Evolutionary conservation across 768 basidiomycete species (phyloP), one percentile per base, ranked within the genome.

Genomic region (Leccinum obscurum): DNA sequence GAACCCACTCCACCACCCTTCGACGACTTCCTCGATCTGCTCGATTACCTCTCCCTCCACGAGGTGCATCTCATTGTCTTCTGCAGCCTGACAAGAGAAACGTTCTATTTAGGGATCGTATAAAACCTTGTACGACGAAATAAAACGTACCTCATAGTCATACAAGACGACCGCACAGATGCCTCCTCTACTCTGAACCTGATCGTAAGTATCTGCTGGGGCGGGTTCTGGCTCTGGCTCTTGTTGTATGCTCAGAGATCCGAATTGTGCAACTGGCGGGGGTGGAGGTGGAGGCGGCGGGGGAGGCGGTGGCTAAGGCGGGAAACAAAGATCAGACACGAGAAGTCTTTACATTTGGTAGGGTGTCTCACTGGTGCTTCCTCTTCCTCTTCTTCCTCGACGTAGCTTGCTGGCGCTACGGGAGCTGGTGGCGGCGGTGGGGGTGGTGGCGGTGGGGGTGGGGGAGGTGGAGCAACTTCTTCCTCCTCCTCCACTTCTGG

Each of bases 1-100:
- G 53, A 85, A 78, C 22, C 93, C 95, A 59, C 79, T 83, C 95
- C 95, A 97, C 95, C 95, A 98, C 6, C 92, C 91, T 65, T 92
- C 90, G 64, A 89, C 92, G 15, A 92, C 74, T 73, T 92, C 86
- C 73, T 94, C 91, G 52, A 96, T 85, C 63, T 90, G 84, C 58
- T 89, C 85, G 53, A 97, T 85, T 37, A 87, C 74, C 68, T 95
- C 92, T 50, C 93, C 92, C 72, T 96, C 94, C 1, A 77, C 64
- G 24, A 97, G 80, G 58, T 72, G 72, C 78, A 98, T 85, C 70
- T 98, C 95, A 67, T 94, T 94, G 61, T 93, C 90, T 74, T 93
- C 92, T 11, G 86, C 79, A 15, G 90, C 90, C 85, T 89, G 57
- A 24, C 8, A 52, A 58, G 20, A 20, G 14, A 15, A 49, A 22